Base-by-base conservation (phyloP, 441 rosid species). In the Euphorbia schlechtendalii region DNA sequence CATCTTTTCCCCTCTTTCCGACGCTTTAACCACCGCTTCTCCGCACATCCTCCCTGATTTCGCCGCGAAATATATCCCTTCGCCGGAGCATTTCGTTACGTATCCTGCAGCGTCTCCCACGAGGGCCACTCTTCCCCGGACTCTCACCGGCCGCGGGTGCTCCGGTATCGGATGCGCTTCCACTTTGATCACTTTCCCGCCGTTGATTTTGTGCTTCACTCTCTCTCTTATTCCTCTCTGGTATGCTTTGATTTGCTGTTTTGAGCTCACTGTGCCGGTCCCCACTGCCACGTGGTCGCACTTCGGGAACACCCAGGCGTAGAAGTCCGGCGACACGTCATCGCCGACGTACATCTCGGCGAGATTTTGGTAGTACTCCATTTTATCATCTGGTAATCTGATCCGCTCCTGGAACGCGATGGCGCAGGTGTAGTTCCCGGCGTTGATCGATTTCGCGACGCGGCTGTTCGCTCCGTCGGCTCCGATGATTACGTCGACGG, bases 251-350 rank as follows among this genome's bases (percentile, higher is more conserved):
- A 86, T 82, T 17, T 71, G 65, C 18, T 48, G 76, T 69, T 76
- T 86, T 28, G 74, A 62, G 36, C 76, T 18, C 28, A 75, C 78
- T 1, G 88, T 86, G 0, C 86, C 91, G 0, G 86, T 86, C 2
- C 88, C 91, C 15, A 86, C 88, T 1, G 91, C 91, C 70, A 86
- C 88, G 75, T 86, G 91, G 74, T 86, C 88, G 65, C 86, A 86
- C 69, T 86, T 86, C 0, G 88, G 88, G 36, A 86, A 86, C 0
- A 83, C 91, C 91, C 86, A 83, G 5, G 77, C 85, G 76, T 86
- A 86, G 51, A 86, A 83, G 27, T 86, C 86, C 36, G 91, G 91
- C 17, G 91, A 86, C 63, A 86, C 88, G 78, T 86, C 91, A 12
- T 82, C 41, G 0, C 91, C 88, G 0, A 83, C 78, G 72, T 86